phyloP scores from a whole-genome alignment of 371 early-diverging fungal species.

The Syncephalastrum sp. region DNA sequence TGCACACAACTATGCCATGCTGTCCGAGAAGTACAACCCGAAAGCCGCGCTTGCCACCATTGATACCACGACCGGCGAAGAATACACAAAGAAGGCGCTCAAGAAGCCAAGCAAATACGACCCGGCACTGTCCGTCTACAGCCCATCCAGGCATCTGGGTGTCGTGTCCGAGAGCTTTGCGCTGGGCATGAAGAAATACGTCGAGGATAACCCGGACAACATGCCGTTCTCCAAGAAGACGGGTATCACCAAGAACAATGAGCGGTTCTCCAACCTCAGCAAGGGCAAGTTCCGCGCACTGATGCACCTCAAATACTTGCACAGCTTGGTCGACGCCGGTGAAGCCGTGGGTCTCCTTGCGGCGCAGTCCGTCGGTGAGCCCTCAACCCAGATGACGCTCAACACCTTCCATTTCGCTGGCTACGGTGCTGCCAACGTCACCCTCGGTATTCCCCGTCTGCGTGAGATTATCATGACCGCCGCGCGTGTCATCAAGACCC shows the following conservation, averaged over 20 bases:
- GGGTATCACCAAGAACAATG: conserved; percentile 51
- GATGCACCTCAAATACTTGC: conserved; percentile 93
- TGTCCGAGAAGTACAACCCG: conserved; percentile 82
- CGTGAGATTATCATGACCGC: conserved; percentile 99
- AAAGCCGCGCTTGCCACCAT: conserved; percentile 67
- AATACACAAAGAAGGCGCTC: conserved; percentile 76
- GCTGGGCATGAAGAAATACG: conserved; percentile 65
- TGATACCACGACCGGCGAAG: conserved; percentile 76
- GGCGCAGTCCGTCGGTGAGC: conserved; percentile 99
- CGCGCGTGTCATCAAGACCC: conserved; percentile 92
- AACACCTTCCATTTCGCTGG: conserved; percentile 99
- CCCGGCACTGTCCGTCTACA: conserved; percentile 78
- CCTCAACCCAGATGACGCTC: conserved; percentile 99
- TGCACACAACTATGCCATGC: conserved; percentile 86
- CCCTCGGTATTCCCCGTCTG: conserved; percentile 99
- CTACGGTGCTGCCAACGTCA: conserved; percentile 99
- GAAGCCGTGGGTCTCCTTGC: conserved; percentile 99
- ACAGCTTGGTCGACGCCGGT: conserved; percentile 96
- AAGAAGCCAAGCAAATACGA: conserved; percentile 77
- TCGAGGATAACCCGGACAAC: conserved; percentile 67
- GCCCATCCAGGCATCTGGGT: conserved; percentile 86
- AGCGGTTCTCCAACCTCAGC: conserved; percentile 54
- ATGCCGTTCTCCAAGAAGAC: conserved; percentile 55
- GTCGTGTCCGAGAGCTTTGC: conserved; percentile 88
- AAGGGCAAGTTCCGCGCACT: conserved; percentile 80